A percentile compares a stretch with the other conserved stretches of the same genome.
Evolutionary conservation across 176 grass and related monocot genomes (phyloP).

Genomic region (Oryza brachyantha): DNA sequence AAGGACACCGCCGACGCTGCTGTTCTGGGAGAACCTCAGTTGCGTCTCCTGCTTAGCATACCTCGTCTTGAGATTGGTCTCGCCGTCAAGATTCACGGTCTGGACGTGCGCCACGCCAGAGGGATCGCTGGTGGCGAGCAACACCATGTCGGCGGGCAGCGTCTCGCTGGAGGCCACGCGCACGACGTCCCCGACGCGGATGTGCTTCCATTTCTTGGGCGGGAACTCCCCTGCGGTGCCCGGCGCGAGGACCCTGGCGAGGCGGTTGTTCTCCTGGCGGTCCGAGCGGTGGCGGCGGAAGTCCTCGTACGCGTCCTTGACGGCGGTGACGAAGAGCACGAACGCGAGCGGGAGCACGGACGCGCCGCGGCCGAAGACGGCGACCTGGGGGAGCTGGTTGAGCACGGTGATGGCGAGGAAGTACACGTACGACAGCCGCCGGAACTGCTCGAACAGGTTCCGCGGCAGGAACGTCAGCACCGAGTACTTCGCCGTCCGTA

Average conservation of each 20-base stretch:
- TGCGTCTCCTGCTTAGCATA: conserved; percentile 80
- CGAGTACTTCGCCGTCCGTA: conserved; percentile 77
- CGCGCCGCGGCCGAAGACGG: conserved; percentile 66
- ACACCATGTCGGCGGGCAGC: conserved; percentile 67
- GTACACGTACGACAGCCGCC: conserved; percentile 85
- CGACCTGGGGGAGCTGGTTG: conserved; percentile 84
- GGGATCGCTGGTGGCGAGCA: conserved; percentile 71
- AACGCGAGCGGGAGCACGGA: conserved; percentile 72
- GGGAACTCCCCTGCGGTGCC: conserved; percentile 37
- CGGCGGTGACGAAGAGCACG: conserved; percentile 78
- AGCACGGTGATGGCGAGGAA: conserved; percentile 83
- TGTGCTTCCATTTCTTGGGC: conserved; percentile 68
- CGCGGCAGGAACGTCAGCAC: conserved; percentile 71
- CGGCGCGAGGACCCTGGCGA: conserved; percentile 42
- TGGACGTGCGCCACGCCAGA: conserved; percentile 80
- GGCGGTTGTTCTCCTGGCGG: conserved; percentile 63
- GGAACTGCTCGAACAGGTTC: conserved; percentile 94
- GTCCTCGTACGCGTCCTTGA: conserved; percentile 97
- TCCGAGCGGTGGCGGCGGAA: conserved; percentile 82
- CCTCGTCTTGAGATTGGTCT: conserved; percentile 84
- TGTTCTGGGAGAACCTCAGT: conserved; percentile 36
- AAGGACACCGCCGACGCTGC: conserved; percentile 28
- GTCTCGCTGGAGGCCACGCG: conserved; percentile 53
- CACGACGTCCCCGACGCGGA: conserved; percentile 74
- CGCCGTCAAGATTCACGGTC: conserved; percentile 92